Conservation (phyloP, 164 flowering plant genomes). For the Kingdonia uniflora region DNA sequence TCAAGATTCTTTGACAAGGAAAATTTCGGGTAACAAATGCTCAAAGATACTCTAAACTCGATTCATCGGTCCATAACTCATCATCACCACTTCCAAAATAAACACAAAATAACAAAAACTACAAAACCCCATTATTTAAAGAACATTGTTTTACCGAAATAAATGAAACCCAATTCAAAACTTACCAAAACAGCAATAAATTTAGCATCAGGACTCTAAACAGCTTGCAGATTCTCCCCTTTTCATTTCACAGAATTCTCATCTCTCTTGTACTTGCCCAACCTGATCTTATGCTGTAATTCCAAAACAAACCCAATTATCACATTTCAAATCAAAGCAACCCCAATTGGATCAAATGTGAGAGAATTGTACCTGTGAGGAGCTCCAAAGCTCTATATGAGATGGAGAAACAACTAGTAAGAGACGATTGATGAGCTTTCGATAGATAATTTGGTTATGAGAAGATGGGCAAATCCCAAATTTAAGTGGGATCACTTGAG, state of each 20-base stretch:
- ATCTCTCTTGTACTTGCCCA: constrained; percentile 84
- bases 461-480: constrained; percentile 45
- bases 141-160: too few species aligned
- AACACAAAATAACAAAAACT: too few species aligned
- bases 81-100: too few species aligned
- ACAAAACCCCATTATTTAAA: too few species aligned
- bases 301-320: constrained; percentile 3
- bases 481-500: constrained; percentile 92
- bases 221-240: constrained; percentile 83
- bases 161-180: background rate
- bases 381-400: constrained; percentile 92
- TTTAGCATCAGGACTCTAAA: constrained; percentile 86
- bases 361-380: constrained; percentile 58
- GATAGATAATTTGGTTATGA: constrained; percentile 48
- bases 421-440: constrained; percentile 53
- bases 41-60: too few species aligned
- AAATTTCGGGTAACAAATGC: too few species aligned
- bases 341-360: background rate
- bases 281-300: constrained; percentile 82
- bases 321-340: too few species aligned
- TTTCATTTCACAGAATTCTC: constrained; percentile 56
- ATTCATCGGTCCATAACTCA: too few species aligned
- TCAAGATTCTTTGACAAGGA: too few species aligned
- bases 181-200: constrained; percentile 80
- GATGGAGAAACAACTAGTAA: constrained; percentile 73